phyloP scores from a whole-genome alignment of 1,284 basidiomycete species.

The Boletus austroedulis region DNA sequence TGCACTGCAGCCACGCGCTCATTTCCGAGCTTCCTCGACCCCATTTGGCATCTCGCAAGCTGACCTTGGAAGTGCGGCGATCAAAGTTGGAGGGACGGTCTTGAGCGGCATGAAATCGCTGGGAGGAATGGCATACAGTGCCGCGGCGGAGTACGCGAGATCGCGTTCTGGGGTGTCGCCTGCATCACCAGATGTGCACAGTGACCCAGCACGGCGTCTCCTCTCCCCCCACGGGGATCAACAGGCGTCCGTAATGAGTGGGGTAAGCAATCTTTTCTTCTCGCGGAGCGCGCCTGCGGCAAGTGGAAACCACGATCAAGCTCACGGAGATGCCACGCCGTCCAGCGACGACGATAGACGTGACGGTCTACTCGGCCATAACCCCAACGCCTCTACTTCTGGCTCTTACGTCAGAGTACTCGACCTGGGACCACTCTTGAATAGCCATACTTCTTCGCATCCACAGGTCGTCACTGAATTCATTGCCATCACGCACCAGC shows the following conservation, averaged over 20 bases:
- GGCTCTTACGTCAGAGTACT: conserved; percentile 52
- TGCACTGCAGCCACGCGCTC: conserved; percentile 25
- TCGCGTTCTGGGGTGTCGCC: conserved; percentile 19
- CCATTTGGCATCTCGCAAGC: conserved; percentile 39
- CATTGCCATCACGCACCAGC: conserved; percentile 45
- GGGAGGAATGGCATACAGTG: conserved; percentile 60
- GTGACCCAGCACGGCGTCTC: conserved; percentile 8
- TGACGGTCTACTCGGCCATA: conserved; percentile 1
- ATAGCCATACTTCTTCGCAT: conserved; percentile 11
- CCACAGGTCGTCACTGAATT: conserved; percentile 48
- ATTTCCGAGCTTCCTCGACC: conserved; percentile 21
- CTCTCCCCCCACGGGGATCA: conserved; percentile 16
- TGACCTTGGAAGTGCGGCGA: conserved; percentile 53
- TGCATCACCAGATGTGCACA: conserved; percentile 8
- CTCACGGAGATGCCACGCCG: conserved; percentile 15
- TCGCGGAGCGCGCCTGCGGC: conserved; percentile 63
- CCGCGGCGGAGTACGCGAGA: conserved; percentile 40
- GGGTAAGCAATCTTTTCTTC: conserved; percentile 42
- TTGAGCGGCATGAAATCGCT: conserved; percentile 62
- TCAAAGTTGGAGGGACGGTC: conserved; percentile 59
- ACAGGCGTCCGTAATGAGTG: conserved; percentile 18
- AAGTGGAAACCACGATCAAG: conserved; percentile 20
- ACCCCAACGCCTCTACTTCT: conserved; percentile 7
- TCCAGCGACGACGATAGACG: conserved; percentile 12
- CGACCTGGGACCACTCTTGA: conserved; percentile 48